Evolutionary conservation across 164 flowering plant genomes (phyloP).

Genomic region (Vitis cinerea): DNA sequence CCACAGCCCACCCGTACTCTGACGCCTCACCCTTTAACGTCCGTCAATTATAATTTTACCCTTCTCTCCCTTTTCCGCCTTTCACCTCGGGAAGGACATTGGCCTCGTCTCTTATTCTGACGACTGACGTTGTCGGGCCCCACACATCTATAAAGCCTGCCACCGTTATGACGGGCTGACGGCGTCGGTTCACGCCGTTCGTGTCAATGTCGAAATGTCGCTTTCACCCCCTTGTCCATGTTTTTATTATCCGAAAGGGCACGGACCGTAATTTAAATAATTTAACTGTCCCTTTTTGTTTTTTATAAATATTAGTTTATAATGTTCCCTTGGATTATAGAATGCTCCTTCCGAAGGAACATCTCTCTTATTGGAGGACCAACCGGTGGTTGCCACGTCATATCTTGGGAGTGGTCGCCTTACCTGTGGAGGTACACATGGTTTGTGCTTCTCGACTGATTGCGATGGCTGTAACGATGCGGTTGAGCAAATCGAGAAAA

Average conservation of each 20-base stretch:
- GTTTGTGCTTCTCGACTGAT: too few species aligned
- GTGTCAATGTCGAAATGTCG: constrained; percentile 13
- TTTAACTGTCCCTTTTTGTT: not conserved
- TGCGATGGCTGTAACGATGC: too few species aligned
- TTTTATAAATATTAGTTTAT: not conserved
- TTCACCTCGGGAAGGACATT: constrained; percentile 34
- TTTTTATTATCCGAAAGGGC: not conserved
- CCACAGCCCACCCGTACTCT: not conserved
- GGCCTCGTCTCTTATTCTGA: constrained; percentile 7
- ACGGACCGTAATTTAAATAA: not conserved
- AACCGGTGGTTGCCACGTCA: not conserved
- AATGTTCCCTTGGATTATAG: constrained; percentile 15
- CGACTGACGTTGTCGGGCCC: not conserved
- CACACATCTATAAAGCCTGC: not conserved
- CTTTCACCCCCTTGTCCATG: not conserved
- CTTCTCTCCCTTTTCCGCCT: not conserved
- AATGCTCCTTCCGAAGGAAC: constrained; percentile 1
- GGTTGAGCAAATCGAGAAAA: too few species aligned
- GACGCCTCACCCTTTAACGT: not conserved
- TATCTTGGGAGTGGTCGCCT: not conserved
- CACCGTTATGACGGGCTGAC: not conserved
- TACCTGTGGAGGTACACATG: too few species aligned
- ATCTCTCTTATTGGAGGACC: constrained; percentile 7
- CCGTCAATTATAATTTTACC: not conserved
- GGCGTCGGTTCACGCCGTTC: constrained; percentile 18